Evolutionary conservation across 441 rosid species (phyloP).

Genomic region (Aquilaria agallochum): DNA sequence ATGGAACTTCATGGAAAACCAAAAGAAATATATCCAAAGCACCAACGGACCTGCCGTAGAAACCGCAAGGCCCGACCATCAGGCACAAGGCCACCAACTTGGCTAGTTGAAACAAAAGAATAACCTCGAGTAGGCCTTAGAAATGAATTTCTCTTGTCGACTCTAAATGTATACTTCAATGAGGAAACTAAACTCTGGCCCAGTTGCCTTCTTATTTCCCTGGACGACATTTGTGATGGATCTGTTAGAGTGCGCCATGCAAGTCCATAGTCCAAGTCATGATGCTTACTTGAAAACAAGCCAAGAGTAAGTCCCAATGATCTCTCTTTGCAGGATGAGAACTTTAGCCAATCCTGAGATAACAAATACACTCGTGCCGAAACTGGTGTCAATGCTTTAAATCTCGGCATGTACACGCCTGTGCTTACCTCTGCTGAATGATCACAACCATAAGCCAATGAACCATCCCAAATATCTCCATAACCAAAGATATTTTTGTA

Average conservation of each 20-base stretch:
- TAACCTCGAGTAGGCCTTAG: slow-evolving; percentile 73
- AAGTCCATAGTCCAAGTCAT: slow-evolving; percentile 66
- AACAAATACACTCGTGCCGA: slow-evolving; percentile 60
- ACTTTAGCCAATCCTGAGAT: slow-evolving; percentile 79
- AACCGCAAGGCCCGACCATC: slow-evolving; percentile 72
- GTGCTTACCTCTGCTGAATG: slow-evolving; percentile 69
- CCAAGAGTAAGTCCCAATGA: slow-evolving; percentile 78
- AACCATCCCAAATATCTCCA: slow-evolving; percentile 86
- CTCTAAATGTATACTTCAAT: slow-evolving; percentile 63
- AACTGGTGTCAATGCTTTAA: slow-evolving; percentile 54
- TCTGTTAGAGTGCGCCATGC: slow-evolving; percentile 83
- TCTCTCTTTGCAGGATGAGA: slow-evolving; percentile 74
- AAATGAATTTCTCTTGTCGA: slow-evolving; percentile 66
- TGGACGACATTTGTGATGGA: slow-evolving; percentile 64
- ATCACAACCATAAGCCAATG: slow-evolving; percentile 73
- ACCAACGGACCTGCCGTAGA: slow-evolving; percentile 61
- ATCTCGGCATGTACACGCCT: slow-evolving; percentile 71
- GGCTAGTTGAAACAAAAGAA: slow-evolving; percentile 70
- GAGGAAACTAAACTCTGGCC: slow-evolving; percentile 78
- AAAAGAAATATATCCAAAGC: neutral
- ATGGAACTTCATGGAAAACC: neutral
- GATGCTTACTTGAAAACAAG: slow-evolving; percentile 55
- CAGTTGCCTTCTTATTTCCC: slow-evolving; percentile 73
- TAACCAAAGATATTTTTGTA: slow-evolving; percentile 76
- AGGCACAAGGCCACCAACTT: slow-evolving; percentile 80